Base-by-base conservation (phyloP, 1,284 basidiomycete genomes). In the Phellopilus nigrolimitatus region DNA sequence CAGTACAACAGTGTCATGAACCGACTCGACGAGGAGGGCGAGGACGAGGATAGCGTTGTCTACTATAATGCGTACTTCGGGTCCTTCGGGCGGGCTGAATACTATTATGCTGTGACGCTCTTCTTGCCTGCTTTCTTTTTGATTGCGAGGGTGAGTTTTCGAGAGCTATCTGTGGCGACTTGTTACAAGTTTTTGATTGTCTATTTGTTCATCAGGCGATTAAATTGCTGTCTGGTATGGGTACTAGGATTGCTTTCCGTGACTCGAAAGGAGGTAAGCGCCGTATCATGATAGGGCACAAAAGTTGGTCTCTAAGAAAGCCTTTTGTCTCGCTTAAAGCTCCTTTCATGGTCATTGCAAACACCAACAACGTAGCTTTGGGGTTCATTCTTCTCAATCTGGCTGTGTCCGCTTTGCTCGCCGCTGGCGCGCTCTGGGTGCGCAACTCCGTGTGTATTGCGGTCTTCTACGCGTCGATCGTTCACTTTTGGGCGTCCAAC, bases 401-500 rank as follows among this genome's bases (percentile, higher is more conserved):
- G 8, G n/a, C 19, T 33, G 13, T 17, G 9, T 40, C 47, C 9
- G 31, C 30, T 3, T 21, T 31, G 21, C 21, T 41, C 13, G 1
- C 47, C 30, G 22, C 30, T 42, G 47, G 38, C 17, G 47, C 47
- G 6, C 27, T 49, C 12, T 22, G n/a, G 28, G 10, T 17, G 8
- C 28, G 36, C 15, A 33, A 22, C 9, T n/a, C 39, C 17, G 12
- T 49, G 13, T 34, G 38, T 34, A 21, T 38, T 25, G 13, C 19
- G 25, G 17, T 49, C 22, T 25, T 49, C 5, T 49, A 31, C 22
- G 47, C 27, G 27, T 28, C 47, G 30, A 4, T 49, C 7, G 33
- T 49, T 13, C 25, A 49, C 39, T 34, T 49, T 19, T 24, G 33
- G 44, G 21, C 42, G 19, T 49, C 27, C 47, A 30, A 41, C 24